Percentiles rank a stretch among this genome's conserved stretches.
These are phyloP conservation scores for Fraxinus sp. DNA, from an alignment of 305 asterid genomes.

Conservation along the genomic window DNA sequence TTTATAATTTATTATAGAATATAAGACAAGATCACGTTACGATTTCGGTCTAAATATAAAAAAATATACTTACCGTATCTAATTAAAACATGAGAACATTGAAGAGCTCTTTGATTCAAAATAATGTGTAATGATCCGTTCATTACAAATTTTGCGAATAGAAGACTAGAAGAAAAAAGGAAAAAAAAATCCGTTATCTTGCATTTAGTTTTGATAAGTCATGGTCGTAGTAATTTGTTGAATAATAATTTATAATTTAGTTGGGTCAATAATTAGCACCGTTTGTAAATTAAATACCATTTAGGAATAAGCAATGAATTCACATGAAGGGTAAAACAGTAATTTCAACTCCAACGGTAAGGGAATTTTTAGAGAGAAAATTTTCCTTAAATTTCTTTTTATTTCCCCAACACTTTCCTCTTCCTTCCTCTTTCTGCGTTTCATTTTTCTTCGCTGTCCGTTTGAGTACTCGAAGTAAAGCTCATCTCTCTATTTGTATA, in stretches of 20 bases:
- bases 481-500: background rate
- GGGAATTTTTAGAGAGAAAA: slow-evolving; percentile 31
- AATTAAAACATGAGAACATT: background rate
- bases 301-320: background rate
- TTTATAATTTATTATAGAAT: background rate
- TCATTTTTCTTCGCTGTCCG: slow-evolving; percentile 13
- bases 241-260: slow-evolving; percentile 2
- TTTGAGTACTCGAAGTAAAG: background rate
- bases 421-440: slow-evolving; percentile 22
- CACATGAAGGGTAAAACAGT: slow-evolving; percentile 26
- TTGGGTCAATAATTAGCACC: slow-evolving; percentile 8
- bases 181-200: background rate
- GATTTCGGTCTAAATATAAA: too few species aligned
- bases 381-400: slow-evolving; percentile 20
- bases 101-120: background rate
- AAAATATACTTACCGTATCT: background rate
- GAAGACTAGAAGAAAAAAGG: background rate
- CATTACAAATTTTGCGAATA: background rate
- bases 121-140: background rate
- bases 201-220: background rate
- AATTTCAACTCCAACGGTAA: slow-evolving; percentile 44
- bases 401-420: slow-evolving; percentile 22
- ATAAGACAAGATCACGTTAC: background rate
- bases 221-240: background rate
- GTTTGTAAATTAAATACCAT: background rate